Evolutionary conservation across 1,284 basidiomycete genomes (phyloP).

Genomic region (Trichosporon asahii): DNA sequence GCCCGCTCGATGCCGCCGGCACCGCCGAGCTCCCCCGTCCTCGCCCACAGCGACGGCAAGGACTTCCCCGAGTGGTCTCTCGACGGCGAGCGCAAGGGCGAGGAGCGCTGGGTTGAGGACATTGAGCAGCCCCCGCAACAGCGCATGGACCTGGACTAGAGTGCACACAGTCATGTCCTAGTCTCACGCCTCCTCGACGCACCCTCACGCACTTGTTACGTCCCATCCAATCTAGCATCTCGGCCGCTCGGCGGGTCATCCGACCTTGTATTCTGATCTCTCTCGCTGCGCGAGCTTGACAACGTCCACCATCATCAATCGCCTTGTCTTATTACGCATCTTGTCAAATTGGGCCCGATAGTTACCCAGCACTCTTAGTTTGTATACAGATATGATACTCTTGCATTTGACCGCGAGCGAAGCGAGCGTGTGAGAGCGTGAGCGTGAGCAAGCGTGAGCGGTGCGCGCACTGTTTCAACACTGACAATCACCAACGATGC

Average conservation of each 20-base stretch:
- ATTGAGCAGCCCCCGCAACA: slow-evolving; percentile 27
- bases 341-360: slow-evolving; percentile 1
- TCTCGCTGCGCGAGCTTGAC: slow-evolving; percentile 8
- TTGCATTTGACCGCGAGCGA: not conserved
- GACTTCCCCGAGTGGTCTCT: slow-evolving; percentile 24
- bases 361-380: not conserved
- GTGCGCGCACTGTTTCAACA: not conserved
- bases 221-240: not conserved
- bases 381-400: slow-evolving; percentile 12
- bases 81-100: slow-evolving; percentile 1
- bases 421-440: too few relatives aligned
- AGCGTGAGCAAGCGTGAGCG: too few relatives aligned
- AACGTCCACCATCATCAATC: not conserved
- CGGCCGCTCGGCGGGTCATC: not conserved
- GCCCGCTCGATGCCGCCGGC: slow-evolving; percentile 36
- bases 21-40: slow-evolving; percentile 40
- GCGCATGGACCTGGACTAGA: slow-evolving; percentile 38
- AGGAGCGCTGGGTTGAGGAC: slow-evolving; percentile 45
- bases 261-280: slow-evolving; percentile 5
- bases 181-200: not conserved
- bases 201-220: not conserved
- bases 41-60: slow-evolving; percentile 21
- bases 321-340: slow-evolving; percentile 4
- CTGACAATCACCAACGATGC: not conserved
- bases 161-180: not conserved